Conservation (phyloP, 2,329 filamentous ascomycete species). For the Cordyceps militaris region DNA sequence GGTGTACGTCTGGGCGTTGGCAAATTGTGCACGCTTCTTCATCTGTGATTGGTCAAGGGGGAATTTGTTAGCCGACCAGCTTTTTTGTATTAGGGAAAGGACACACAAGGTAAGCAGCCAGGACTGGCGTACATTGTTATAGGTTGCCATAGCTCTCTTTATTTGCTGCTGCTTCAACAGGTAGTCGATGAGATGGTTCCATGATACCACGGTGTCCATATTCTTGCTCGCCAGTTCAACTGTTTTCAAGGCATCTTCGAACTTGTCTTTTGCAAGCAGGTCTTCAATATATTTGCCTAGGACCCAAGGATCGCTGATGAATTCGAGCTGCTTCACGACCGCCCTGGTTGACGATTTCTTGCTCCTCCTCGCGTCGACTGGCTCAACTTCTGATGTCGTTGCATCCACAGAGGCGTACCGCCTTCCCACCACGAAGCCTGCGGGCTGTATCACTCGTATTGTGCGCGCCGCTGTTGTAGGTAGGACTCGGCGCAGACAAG, state of each 20-base stretch:
- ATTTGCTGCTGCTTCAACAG: conserved; percentile 55
- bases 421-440: conserved; percentile 10
- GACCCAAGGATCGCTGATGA: conserved; percentile 63
- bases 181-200: conserved; percentile 80
- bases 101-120: not conserved
- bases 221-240: conserved; percentile 61
- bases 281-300: conserved; percentile 61
- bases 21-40: conserved; percentile 83
- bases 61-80: not conserved
- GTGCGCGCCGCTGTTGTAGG: not conserved
- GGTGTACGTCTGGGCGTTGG: conserved; percentile 78
- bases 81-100: no score
- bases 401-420: conserved; percentile 14
- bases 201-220: conserved; percentile 64
- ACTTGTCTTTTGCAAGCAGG: conserved; percentile 51
- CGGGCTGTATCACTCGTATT: not conserved
- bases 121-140: conserved; percentile 62
- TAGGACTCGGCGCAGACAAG: conserved; percentile 5
- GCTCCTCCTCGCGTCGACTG: conserved; percentile 18
- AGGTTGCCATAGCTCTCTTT: conserved; percentile 66
- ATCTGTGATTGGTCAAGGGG: conserved; percentile 48
- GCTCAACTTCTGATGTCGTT: conserved; percentile 13
- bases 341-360: conserved; percentile 28
- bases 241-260: conserved; percentile 60
- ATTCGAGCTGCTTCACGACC: conserved; percentile 51